Conservation (phyloP, 2,329 filamentous ascomycete genomes). For the Ophiocordyceps camponoti-rufipedis region DNA sequence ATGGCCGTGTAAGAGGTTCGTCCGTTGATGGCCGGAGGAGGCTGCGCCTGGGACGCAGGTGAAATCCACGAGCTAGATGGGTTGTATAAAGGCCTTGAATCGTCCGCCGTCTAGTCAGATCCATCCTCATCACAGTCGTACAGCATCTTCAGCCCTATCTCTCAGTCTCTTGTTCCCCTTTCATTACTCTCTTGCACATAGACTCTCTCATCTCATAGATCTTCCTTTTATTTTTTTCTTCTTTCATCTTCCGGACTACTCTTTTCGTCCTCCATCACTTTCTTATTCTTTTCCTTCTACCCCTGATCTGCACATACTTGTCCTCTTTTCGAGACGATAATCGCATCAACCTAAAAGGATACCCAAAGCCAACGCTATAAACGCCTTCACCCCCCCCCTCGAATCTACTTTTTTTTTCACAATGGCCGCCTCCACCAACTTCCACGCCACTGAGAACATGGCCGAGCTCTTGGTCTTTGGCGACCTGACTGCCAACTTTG, state of each 20-base stretch:
- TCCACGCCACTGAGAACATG: neutral
- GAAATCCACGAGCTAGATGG: neutral
- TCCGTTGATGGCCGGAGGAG: neutral
- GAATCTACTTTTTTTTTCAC: neutral
- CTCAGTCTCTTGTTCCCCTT: neutral
- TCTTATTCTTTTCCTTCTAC: too few relatives aligned
- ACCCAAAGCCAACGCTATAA: neutral
- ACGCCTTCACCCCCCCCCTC: neutral
- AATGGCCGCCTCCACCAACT: neutral
- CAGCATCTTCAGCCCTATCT: neutral
- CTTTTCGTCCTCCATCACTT: neutral
- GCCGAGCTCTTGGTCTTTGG: constrained; percentile 7
- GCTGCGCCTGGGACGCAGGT: neutral
- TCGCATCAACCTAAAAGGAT: neutral
- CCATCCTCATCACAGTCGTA: neutral
- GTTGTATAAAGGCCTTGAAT: neutral
- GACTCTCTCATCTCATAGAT: neutral
- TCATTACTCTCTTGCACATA: neutral
- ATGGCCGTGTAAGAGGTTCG: neutral
- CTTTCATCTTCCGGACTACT: too few relatives aligned
- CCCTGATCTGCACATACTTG: too few relatives aligned
- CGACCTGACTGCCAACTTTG: constrained; percentile 8
- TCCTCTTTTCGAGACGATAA: too few relatives aligned
- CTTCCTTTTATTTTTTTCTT: neutral
- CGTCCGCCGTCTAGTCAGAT: neutral